Conservation (phyloP, 1,139 yeast genomes). For the Yamadazyma blattariae region DNA sequence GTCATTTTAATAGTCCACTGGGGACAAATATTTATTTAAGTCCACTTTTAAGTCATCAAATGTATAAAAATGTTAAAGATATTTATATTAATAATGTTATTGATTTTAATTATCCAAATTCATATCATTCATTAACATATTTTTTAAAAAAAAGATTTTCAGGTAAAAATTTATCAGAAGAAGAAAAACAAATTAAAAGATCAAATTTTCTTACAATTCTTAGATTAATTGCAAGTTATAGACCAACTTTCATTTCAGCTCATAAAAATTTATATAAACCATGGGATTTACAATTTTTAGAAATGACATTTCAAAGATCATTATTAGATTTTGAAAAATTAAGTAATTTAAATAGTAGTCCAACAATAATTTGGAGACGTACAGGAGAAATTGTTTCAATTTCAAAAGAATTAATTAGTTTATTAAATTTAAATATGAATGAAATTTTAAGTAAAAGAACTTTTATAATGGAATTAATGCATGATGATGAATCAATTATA, state of each 20-base stretch:
- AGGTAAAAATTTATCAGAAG: conserved; percentile 31
- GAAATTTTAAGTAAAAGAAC: conserved; percentile 52
- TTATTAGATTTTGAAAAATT: conserved; percentile 62
- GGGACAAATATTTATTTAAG: conserved; percentile 33
- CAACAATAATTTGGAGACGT: conserved; percentile 75
- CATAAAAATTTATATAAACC: conserved; percentile 63
- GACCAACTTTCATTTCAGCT: conserved; percentile 73
- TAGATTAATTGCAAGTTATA: conserved; percentile 64
- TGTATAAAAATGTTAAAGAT: conserved; percentile 63
- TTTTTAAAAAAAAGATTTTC: conserved; percentile 54
- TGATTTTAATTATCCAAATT: conserved; percentile 65
- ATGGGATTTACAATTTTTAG: conserved; percentile 63
- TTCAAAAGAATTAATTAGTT: conserved; percentile 61
- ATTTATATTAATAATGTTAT: conserved; percentile 54
- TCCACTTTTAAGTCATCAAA: conserved; percentile 57
- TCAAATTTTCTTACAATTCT: conserved; percentile 53
- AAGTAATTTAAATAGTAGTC: conserved; percentile 58
- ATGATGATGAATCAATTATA: conserved; percentile 45
- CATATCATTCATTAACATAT: conserved; percentile 59
- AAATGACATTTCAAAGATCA: conserved; percentile 67
- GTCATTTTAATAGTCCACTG: conserved; percentile 8
- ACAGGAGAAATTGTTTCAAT: conserved; percentile 75
- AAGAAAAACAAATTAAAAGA: conserved; percentile 34
- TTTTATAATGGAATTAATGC: conserved; percentile 49
- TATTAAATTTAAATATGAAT: conserved; percentile 54